phyloP scores from a whole-genome alignment of 441 rosid genomes.

The Pelargonium australe region DNA sequence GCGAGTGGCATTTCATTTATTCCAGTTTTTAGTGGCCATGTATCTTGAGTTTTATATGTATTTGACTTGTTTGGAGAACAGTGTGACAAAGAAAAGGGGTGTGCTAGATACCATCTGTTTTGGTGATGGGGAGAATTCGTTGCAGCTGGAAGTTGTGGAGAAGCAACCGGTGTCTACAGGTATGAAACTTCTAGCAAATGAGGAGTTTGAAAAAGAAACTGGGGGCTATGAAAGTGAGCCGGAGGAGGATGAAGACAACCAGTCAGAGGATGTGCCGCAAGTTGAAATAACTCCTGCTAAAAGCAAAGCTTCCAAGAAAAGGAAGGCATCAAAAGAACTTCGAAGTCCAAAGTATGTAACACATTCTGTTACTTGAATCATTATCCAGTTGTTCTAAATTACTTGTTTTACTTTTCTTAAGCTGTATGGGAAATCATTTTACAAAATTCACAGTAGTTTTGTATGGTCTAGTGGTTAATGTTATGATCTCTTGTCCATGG shows the following conservation, averaged over 20 bases:
- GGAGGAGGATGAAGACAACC: constrained; percentile 34
- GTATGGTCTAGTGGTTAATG: background rate
- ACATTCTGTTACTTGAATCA: background rate
- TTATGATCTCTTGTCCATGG: background rate
- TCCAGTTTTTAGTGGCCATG: background rate
- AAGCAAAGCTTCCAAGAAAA: constrained; percentile 52
- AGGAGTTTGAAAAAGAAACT: constrained; percentile 56
- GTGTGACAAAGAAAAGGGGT: constrained; percentile 54
- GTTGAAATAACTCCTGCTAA: constrained; percentile 31
- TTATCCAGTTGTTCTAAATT: background rate
- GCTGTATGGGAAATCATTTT: background rate
- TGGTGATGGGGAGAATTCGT: constrained; percentile 27
- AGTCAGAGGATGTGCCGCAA: constrained; percentile 16
- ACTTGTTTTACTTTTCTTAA: background rate
- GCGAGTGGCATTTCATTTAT: background rate
- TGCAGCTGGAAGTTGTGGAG: constrained; percentile 32
- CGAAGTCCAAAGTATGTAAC: constrained; percentile 50
- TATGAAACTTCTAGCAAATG: constrained; percentile 49
- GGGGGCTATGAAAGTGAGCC: constrained; percentile 58
- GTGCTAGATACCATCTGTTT: constrained; percentile 20
- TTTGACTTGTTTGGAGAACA: constrained; percentile 20
- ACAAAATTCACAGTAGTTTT: background rate
- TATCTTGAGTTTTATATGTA: background rate
- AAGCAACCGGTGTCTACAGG: constrained; percentile 25
- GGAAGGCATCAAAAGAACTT: constrained; percentile 58